phyloP scores from a whole-genome alignment of 2,329 filamentous ascomycete genomes.

The Xylaria polymorpha region DNA sequence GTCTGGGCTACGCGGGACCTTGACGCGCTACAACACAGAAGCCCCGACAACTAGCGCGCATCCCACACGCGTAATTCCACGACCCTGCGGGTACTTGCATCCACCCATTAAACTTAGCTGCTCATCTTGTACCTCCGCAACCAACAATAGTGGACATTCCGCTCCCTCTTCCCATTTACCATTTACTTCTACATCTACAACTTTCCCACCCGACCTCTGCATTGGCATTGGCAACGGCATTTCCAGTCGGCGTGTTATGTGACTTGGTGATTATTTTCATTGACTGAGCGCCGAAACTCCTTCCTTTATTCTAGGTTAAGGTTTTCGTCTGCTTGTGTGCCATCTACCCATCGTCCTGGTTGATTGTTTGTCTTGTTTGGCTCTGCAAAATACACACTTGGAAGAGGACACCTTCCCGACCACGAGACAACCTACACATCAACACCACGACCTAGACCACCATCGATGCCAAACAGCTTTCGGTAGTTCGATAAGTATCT shows the following conservation, averaged over 20 bases:
- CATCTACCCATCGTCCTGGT: slow-evolving; percentile 1
- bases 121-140: slow-evolving; percentile 44
- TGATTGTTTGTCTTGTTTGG: slow-evolving; percentile 4
- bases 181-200: neutral
- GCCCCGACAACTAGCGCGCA: slow-evolving; percentile 43
- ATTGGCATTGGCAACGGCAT: slow-evolving; percentile 11
- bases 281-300: neutral
- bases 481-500: slow-evolving; percentile 1
- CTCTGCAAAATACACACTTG: slow-evolving; percentile 24
- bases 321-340: slow-evolving; percentile 6
- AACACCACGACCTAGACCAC: neutral
- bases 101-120: slow-evolving; percentile 42
- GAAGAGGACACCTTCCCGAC: neutral
- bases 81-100: slow-evolving; percentile 44
- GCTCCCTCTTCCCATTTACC: slow-evolving; percentile 27
- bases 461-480: slow-evolving; percentile 17
- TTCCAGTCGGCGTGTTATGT: slow-evolving; percentile 14
- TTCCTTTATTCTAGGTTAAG: neutral
- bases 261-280: slow-evolving; percentile 7
- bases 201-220: slow-evolving; percentile 17
- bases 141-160: slow-evolving; percentile 36
- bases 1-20: slow-evolving; percentile 40
- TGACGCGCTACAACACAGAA: slow-evolving; percentile 41
- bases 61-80: slow-evolving; percentile 43
- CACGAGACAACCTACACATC: slow-evolving; percentile 18